These are phyloP conservation scores for Cyclocybe cylindracea DNA, from an alignment of 768 basidiomycete species.

Conservation along the genomic window DNA sequence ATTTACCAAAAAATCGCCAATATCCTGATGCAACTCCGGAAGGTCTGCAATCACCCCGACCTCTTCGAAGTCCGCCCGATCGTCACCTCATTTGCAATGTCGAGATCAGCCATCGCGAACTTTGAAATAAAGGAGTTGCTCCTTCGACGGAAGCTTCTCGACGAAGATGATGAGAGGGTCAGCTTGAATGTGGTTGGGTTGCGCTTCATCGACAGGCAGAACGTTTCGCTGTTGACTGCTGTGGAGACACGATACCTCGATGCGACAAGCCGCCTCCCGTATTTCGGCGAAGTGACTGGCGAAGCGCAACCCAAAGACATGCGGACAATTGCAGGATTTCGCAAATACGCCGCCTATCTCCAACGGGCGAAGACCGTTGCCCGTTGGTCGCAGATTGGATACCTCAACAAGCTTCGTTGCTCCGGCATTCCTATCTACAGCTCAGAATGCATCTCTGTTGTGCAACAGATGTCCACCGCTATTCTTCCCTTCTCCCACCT, in stretches of 20 bases:
- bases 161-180: conserved; percentile 49
- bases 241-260: conserved; percentile 57
- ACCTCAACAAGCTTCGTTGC: conserved; percentile 77
- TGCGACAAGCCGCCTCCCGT: conserved; percentile 55
- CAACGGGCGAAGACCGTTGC: conserved; percentile 52
- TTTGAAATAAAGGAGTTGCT: conserved; percentile 89
- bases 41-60: conserved; percentile 95
- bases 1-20: conserved; percentile 90
- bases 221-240: conserved; percentile 53
- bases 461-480: conserved; percentile 38
- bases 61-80: conserved; percentile 88
- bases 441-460: conserved; percentile 44
- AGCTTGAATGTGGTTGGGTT: conserved; percentile 69
- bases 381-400: conserved; percentile 70
- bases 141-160: conserved; percentile 70
- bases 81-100: conserved; percentile 74
- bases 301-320: conserved; percentile 73
- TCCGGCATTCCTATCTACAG: conserved; percentile 44
- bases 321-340: conserved; percentile 75
- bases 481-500: conserved; percentile 54
- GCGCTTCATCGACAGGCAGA: conserved; percentile 58
- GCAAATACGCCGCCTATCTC: conserved; percentile 48
- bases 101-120: conserved; percentile 73
- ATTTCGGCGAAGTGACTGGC: conserved; percentile 53
- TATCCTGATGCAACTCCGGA: conserved; percentile 96